Base-by-base conservation (phyloP, 2,329 filamentous ascomycete species). In the Fusarium verrucosum region DNA sequence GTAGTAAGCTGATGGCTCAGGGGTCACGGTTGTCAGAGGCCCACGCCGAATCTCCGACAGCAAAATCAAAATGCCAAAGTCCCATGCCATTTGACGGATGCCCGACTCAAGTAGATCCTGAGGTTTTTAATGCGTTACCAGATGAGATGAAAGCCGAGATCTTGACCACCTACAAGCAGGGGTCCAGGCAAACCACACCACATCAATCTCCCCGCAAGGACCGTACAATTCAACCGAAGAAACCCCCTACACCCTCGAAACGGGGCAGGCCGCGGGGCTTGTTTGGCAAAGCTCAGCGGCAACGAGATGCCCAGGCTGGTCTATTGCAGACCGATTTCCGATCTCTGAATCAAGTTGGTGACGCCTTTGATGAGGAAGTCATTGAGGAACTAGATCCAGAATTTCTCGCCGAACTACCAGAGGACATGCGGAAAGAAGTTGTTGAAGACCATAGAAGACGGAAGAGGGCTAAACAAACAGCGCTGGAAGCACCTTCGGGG, bases 121-220 rank as follows among this genome's bases (percentile, higher is more conserved):
- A 94, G 37, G 91, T 93, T 3, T 89, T 98, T 62, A 86, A 89
- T 37, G 92, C 91, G 1, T 81, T 99, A 1, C 95, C 95, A 0
- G 88, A 90, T 33, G 92, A 97, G 62, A 87, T 99, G 73, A 91
- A 94, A 62, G 87, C 88, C 3, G 95, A 98, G 76, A 82, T 98
- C 1, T 77, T 97, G 10, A 88, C 86, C 4, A 88, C 90, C 30
- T 96, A 97, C 72, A 76, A 79, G 49, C 74, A 74, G 47, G 70
- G 70, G 20, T 71, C 67, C 9, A 70, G 75, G 7, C 80, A 79
- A 58, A 72, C 74, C 7, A 62, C 75, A 4, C 77, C 78, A 13
- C 78, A 76, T 3, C 82, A 84, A 57, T 88, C 85, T 1, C 86
- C 86, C 9, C 82, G 83, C 33, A 89, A 87, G 69, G 82, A 83